Percentiles rank a stretch among this genome's conserved stretches.
phyloP scores from a whole-genome alignment of 148 eudicot genomes.

The Pouteria glomerata region DNA sequence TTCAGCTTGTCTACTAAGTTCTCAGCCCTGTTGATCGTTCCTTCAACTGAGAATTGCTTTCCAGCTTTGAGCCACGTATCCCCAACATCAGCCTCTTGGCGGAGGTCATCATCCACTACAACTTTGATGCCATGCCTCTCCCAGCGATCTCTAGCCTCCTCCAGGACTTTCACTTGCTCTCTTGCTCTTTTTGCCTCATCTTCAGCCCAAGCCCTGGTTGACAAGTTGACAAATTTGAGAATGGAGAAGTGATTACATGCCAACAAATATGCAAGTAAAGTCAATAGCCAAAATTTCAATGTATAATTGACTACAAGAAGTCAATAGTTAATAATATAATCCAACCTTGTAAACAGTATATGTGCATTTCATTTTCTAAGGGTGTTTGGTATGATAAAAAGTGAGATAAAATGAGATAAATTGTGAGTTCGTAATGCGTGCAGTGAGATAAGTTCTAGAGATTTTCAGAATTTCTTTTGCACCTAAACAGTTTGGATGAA shows the following conservation, averaged over 20 bases:
- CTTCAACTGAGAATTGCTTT: constrained; percentile 53
- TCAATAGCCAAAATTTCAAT: no score
- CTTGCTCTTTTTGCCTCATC: constrained; percentile 96
- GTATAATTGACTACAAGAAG: no score
- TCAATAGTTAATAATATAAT: neutral
- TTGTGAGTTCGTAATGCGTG: no score
- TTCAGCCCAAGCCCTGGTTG: constrained; percentile 88
- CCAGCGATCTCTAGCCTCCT: constrained; percentile 95
- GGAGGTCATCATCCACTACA: constrained; percentile 65
- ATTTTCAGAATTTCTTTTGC: no score
- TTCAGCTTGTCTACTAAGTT: constrained; percentile 69
- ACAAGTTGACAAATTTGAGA: constrained; percentile 13
- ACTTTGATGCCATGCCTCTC: constrained; percentile 79
- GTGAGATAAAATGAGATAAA: no score
- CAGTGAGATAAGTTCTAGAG: no score
- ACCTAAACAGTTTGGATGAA: no score
- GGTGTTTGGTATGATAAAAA: no score
- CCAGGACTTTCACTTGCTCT: constrained; percentile 82
- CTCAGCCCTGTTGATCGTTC: constrained; percentile 65
- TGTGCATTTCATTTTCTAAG: neutral
- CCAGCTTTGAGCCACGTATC: constrained; percentile 68
- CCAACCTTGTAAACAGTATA: neutral
- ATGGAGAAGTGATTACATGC: neutral
- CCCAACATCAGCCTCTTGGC: constrained; percentile 54
- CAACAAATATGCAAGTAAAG: neutral